Evolutionary conservation across 2,329 filamentous ascomycete species (phyloP), one percentile per base, ranked within the genome.

Genomic region (Talaromyces sp.): DNA sequence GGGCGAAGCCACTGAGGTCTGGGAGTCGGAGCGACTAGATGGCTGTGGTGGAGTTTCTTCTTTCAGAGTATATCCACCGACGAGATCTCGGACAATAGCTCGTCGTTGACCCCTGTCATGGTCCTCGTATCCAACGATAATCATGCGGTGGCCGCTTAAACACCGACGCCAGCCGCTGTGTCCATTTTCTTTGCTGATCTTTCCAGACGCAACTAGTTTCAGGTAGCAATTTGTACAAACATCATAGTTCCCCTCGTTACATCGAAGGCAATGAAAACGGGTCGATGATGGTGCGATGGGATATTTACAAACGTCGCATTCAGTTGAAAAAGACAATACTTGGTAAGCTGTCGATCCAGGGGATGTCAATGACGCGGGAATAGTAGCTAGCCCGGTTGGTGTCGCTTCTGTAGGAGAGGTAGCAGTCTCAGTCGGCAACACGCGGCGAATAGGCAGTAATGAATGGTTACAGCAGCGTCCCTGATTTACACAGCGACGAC

Each of bases 161-260:
- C 93, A 98, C 55, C 92, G 84, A 11, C 92, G 84, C 93, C 93
- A 97, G 3, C 93, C 93, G 11, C 81, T 82, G 4, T 86, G 82
- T 0, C 93, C 92, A 66, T 96, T 92, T 63, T 93, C 89, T 19
- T 80, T 78, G 60, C 85, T 87, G 64, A 97, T 87, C 53, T 85
- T 85, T 9, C 84, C 83, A 0, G 82, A 82, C 1, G 80, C 76
- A 1, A 90, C 83, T 8, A 93, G 81, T 54, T 83, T 84, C 56
- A 83, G 78, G 73, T 97, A 97, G 79, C 93, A 97, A 4, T 82
- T 79, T 19, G 82, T 82, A 76, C 93, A 97, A 55, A 96, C 85
- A 67, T 97, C 91, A 73, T 95, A 96, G 72, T 96, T 90, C n/a
- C 92, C 92, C 32, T 84, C 80, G 57, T 85, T 86, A 74, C 92